Base-by-base conservation (phyloP, 805 yeast genomes). In the Lipomyces oligophaga region DNA sequence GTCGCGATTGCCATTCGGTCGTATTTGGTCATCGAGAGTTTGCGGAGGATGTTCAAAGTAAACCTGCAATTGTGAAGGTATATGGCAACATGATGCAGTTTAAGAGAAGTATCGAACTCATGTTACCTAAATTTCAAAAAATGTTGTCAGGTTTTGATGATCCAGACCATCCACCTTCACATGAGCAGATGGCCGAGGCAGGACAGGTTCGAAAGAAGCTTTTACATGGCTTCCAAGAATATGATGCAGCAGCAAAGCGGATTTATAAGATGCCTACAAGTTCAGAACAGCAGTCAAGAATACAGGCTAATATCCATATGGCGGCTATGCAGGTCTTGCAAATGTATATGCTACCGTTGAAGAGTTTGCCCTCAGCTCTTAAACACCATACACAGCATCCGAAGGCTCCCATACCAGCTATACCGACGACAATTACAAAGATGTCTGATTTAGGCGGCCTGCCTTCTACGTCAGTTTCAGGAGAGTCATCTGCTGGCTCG, bases 1-100 rank as follows among this genome's bases (percentile, higher is more conserved):
- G 97, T 66, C 66, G 73, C 3, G 67, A 71, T 25, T 90, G 98
- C 67, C 81, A 83, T 43, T 69, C 78, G 51, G 66, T 68, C 3
- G 65, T 89, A 22, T 79, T 85, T 48, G 70, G 74, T 31, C 78
- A 75, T 38, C 72, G 78, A 57, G 76, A 77, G 43, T 74, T 75
- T 54, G 46, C 59, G 5, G 61, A 61, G 25, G 85, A 79, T 41
- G 22, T 64, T 2, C 51, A 55, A 7, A 35, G 36, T 1, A 57
- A 60, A 1, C 66, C 70, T 2, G 61, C 67, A 3, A 45, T 78
- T 3, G 52, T 77, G 7, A 57, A 59, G n/a, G 63, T 68, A 27
- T 74, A 73, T 57, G 68, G 66, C 26, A 65, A 66, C n/a, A 65
- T 78, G 43, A 60, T 63, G 18, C 68, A 70, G 41, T 55, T 68